Evolutionary conservation across 1,284 basidiomycete genomes (phyloP), one percentile per base, ranked within the genome.

Genomic region (Cryptococcus neoformans): DNA sequence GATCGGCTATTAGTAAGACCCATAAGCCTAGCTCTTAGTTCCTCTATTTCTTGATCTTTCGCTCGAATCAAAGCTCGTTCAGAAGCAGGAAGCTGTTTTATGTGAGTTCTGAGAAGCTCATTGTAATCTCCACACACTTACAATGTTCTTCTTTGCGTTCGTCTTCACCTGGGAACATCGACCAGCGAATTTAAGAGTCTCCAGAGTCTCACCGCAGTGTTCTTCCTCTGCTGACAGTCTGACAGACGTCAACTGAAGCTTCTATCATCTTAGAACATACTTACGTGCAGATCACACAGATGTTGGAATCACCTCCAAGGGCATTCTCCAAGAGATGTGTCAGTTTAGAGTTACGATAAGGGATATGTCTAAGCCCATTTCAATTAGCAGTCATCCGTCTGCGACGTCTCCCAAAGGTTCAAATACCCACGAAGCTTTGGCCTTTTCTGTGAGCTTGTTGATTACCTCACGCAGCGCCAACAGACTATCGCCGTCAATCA

Each of bases 181-280:
- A 6, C 79, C 78, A 12, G 82, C 83, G 59, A 84, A 84, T 61
- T 83, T 83, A 50, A 84, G 70, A 6, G 83, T 84, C 16, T 80
- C 80, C 10, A 84, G 71, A 5, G 81, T 82, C 63, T 83, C 83
- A 12, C 76, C 67, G n/a, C 78, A 79, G 57, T 83, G 81, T 36
- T 78, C 74, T 28, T 74, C 69, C 48, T 81, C 80, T 2, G 66
- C 72, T 0, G 75, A 76, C 64, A 76, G 62, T 0, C 62, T 66
- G 38, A 14, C 0, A 39, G 35, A 44, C 2, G 10, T 53, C 14
- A 49, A 39, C 28, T 3, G 44, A 37, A 4, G 9, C 28, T 35
- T 8, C 14, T 8, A 39, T 40, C 37, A 21, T 8, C n/a, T 10
- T 9, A 6, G 1, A 42, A n/a, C 3, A 8, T 4, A 61, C 66